These are phyloP conservation scores for Sphenostylis stenocarpa DNA, from an alignment of 306 rosid species.

Conservation along the genomic window DNA sequence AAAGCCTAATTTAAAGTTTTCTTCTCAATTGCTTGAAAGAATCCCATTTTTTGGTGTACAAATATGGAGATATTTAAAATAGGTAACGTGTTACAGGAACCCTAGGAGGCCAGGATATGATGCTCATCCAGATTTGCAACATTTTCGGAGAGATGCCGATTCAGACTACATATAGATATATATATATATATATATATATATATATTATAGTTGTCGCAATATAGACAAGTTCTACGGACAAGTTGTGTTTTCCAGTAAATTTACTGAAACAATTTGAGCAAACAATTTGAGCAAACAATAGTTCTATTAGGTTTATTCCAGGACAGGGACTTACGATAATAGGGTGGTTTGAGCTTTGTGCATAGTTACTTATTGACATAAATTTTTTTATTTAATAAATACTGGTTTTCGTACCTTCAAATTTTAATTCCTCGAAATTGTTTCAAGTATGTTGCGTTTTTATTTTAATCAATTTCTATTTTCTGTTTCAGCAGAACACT, in stretches of 20 bases:
- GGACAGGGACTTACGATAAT: neutral
- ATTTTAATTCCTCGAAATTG: too few relatives aligned
- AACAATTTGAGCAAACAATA: too few relatives aligned
- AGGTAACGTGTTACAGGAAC: conserved; percentile 49
- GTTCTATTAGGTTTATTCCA: neutral
- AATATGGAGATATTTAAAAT: neutral
- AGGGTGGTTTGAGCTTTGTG: conserved; percentile 4
- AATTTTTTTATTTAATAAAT: too few relatives aligned
- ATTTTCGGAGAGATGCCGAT: conserved; percentile 60
- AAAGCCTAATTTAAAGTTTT: neutral
- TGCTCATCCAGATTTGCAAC: conserved; percentile 79
- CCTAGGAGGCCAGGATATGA: conserved; percentile 63
- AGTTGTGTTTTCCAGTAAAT: too few relatives aligned
- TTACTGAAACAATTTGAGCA: neutral
- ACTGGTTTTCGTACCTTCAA: too few relatives aligned
- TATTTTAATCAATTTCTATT: too few relatives aligned
- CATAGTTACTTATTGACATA: too few relatives aligned
- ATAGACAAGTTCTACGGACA: neutral
- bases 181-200: too few relatives aligned
- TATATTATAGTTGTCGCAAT: too few relatives aligned
- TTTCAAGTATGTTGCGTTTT: too few relatives aligned
- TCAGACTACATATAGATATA: conserved; percentile 66
- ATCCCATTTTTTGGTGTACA: neutral
- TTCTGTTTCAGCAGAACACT: too few relatives aligned
- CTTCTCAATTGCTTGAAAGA: neutral